Percentiles rank a stretch among this genome's conserved stretches.
These are phyloP conservation scores for Mortierella polycephala DNA, from an alignment of 371 early-diverging fungal species.

Conservation along the genomic window DNA sequence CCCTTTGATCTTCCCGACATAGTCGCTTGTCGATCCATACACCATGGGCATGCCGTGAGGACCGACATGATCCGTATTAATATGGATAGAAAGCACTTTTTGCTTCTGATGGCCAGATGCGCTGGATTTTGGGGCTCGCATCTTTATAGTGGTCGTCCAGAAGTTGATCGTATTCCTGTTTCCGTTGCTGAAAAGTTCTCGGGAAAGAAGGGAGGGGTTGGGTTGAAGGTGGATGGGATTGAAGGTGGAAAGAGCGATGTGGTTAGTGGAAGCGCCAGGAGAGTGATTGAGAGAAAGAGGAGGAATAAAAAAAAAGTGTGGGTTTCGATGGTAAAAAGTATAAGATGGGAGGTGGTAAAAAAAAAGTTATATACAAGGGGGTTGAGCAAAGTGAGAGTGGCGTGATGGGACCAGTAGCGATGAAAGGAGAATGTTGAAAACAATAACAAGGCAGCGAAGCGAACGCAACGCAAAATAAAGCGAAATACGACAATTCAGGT, in stretches of 20 bases:
- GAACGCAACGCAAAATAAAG: not conserved
- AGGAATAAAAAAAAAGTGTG: not conserved
- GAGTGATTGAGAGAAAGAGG: not conserved
- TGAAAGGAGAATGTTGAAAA: not conserved
- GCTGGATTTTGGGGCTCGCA: constrained; percentile 10
- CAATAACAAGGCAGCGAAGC: not conserved
- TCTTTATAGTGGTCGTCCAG: constrained; percentile 3
- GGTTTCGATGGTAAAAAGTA: not conserved
- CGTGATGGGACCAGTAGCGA: constrained; percentile 1
- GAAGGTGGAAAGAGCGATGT: not conserved
- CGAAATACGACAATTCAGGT: not conserved
- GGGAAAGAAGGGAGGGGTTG: not conserved
- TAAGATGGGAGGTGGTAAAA: not conserved
- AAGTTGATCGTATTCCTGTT: not conserved
- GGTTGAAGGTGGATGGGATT: not conserved
- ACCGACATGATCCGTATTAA: constrained; percentile 38
- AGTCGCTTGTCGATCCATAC: constrained; percentile 46
- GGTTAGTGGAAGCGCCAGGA: not conserved
- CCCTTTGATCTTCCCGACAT: constrained; percentile 35
- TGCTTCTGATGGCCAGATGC: constrained; percentile 8
- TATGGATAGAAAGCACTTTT: constrained; percentile 37
- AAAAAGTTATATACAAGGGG: not conserved
- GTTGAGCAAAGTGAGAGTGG: not conserved
- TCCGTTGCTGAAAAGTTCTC: not conserved
- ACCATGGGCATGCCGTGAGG: constrained; percentile 47